phyloP scores from a whole-genome alignment of 2,329 filamentous ascomycete species.

The Monosporascus cannonballus region DNA sequence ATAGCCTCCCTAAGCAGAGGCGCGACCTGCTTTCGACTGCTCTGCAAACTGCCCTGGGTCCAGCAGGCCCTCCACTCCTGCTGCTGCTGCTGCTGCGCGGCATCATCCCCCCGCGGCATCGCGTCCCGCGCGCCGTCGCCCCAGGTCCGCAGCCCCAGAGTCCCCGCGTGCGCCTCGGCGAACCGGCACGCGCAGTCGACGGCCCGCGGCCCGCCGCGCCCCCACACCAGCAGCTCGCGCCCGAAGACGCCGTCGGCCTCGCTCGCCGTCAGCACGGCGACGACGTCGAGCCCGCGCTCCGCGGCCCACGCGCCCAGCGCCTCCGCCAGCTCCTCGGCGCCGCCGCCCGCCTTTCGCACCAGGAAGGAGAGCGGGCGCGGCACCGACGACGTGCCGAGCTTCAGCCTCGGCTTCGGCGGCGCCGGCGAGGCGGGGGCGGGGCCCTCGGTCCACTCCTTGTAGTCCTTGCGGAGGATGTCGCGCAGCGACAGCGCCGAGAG shows the following conservation, averaged over 20 bases:
- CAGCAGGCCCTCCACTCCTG: conserved; percentile 52
- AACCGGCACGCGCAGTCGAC: conserved; percentile 50
- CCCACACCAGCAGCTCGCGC: conserved; percentile 65
- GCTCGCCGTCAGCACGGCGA: conserved; percentile 64
- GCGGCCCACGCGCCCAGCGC: conserved; percentile 46
- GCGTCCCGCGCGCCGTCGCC: conserved; percentile 39
- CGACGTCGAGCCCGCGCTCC: conserved; percentile 56
- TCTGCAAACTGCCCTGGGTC: conserved; percentile 56
- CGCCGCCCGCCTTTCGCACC: conserved; percentile 42
- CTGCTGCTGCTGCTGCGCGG: conserved; percentile 21
- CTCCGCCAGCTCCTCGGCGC: conserved; percentile 36
- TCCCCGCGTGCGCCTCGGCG: conserved; percentile 33
- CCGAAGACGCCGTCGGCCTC: conserved; percentile 48
- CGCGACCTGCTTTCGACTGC: conserved; percentile 64
- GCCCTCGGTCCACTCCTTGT: conserved; percentile 68
- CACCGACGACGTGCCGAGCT: conserved; percentile 62
- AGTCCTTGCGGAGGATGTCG: conserved; percentile 75
- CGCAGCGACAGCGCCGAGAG: conserved; percentile 53
- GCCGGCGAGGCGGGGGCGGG: too few species aligned
- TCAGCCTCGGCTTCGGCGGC: conserved; percentile 27
- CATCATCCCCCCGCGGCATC: conserved; percentile 10
- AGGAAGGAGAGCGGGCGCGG: conserved; percentile 60
- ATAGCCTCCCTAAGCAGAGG: conserved; percentile 57
- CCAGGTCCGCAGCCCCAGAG: conserved; percentile 53
- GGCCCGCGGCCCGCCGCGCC: conserved; percentile 39